Percentiles rank a stretch among this genome's conserved stretches.
phyloP scores from a whole-genome alignment of 257 asterid genomes.

The Henckelia pumila region DNA sequence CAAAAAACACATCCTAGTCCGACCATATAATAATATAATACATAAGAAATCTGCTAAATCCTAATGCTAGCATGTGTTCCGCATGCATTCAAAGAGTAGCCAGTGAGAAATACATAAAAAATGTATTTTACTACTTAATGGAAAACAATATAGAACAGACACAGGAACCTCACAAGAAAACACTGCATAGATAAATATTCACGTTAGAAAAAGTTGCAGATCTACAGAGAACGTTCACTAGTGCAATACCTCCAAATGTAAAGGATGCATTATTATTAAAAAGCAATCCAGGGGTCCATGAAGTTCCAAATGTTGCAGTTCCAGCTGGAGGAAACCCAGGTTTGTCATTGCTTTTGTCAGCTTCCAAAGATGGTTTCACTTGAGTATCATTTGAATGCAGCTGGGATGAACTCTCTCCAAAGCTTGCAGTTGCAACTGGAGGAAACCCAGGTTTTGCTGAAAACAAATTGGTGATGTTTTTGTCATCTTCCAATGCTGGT shows the following conservation, averaged over 20 bases:
- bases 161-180: neutral
- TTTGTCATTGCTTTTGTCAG: slow-evolving; percentile 8
- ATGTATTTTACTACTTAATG: neutral
- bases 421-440: neutral
- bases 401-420: neutral
- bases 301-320: slow-evolving; percentile 38
- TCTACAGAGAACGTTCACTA: slow-evolving; percentile 10
- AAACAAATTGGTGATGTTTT: neutral
- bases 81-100: neutral
- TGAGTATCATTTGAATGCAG: neutral
- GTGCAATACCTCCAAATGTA: slow-evolving; percentile 50
- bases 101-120: neutral
- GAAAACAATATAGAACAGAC: neutral
- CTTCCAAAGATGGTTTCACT: neutral
- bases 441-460: neutral
- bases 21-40: neutral
- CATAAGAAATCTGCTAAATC: neutral
- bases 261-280: slow-evolving; percentile 37
- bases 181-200: neutral
- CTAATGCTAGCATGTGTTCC: neutral
- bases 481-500: neutral
- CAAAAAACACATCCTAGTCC: neutral
- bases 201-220: neutral
- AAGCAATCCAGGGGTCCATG: slow-evolving; percentile 44
- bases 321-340: slow-evolving; percentile 40